Percentiles rank a stretch among this genome's conserved stretches.
These are phyloP conservation scores for Aspergillus cavernicola DNA, from an alignment of 495 filamentous ascomycete genomes.

Conservation along the genomic window DNA sequence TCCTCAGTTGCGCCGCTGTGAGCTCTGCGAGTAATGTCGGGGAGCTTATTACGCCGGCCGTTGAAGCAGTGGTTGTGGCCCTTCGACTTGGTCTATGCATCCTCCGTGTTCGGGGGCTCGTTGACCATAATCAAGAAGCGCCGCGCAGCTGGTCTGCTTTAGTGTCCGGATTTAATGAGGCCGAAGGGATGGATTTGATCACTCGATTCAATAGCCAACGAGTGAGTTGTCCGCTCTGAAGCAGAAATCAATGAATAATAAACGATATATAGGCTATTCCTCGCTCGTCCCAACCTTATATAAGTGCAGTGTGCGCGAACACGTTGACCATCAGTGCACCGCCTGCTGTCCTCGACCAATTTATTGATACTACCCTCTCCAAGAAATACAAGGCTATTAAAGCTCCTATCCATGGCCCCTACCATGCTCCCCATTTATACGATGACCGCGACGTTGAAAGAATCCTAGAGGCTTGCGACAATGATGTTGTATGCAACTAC, in stretches of 20 bases:
- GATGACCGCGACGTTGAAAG: constrained; percentile 54
- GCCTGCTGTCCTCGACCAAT: constrained; percentile 54
- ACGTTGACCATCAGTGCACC: constrained; percentile 78
- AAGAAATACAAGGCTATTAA: constrained; percentile 53
- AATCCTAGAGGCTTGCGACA: constrained; percentile 46
- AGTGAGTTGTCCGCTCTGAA: constrained; percentile 38
- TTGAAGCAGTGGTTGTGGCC: constrained; percentile 68
- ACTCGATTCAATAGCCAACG: constrained; percentile 47
- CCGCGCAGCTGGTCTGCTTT: constrained; percentile 39
- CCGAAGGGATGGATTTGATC: constrained; percentile 28
- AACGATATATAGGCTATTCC: constrained; percentile 51
- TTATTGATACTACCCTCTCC: constrained; percentile 53
- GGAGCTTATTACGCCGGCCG: constrained; percentile 61
- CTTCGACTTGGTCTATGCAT: constrained; percentile 68
- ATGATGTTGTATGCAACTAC: constrained; percentile 19
- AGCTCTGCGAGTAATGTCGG: constrained; percentile 64
- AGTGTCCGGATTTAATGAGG: constrained; percentile 33
- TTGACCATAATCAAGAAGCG: constrained; percentile 24
- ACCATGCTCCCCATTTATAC: constrained; percentile 76
- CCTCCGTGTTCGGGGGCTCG: constrained; percentile 32
- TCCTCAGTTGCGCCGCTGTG: constrained; percentile 68
- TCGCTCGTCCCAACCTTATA: constrained; percentile 59
- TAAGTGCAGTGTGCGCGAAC: constrained; percentile 68
- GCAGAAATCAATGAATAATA: constrained; percentile 48
- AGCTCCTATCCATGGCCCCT: constrained; percentile 75